Evolutionary conservation across 768 basidiomycete genomes (phyloP).

Genomic region (Hirschioporus abietinus): DNA sequence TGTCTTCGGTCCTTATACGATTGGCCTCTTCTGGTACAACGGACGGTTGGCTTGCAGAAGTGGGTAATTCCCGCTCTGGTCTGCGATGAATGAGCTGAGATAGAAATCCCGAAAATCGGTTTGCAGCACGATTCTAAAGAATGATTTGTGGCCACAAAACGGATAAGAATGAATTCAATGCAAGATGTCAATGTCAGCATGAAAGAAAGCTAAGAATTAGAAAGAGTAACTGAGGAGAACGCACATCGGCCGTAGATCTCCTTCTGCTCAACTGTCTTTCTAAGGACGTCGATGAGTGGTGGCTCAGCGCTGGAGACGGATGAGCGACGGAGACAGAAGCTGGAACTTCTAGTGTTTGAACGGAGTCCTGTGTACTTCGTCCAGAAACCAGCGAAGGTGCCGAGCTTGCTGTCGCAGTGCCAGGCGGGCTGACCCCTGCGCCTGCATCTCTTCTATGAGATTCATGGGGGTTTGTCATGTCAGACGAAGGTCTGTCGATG

Average conservation of each 20-base stretch:
- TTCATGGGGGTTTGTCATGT: not conserved
- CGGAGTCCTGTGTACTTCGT: not conserved
- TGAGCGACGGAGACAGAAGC: not conserved
- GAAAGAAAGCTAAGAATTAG: not conserved
- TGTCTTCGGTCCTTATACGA: slow-evolving; percentile 27
- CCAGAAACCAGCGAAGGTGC: not conserved
- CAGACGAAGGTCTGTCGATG: slow-evolving; percentile 16
- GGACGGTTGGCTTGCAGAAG: slow-evolving; percentile 14
- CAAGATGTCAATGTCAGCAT: not conserved
- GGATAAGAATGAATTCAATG: slow-evolving; percentile 8
- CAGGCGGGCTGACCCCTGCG: not conserved
- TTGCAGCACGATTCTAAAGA: slow-evolving; percentile 53
- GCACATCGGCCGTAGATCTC: slow-evolving; percentile 57
- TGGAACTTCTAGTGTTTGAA: not conserved
- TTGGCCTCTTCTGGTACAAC: slow-evolving; percentile 18
- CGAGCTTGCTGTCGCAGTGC: not conserved
- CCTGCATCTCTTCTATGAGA: not conserved
- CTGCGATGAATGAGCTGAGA: slow-evolving; percentile 66
- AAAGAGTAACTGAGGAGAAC: slow-evolving; percentile 20
- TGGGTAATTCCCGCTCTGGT: slow-evolving; percentile 41
- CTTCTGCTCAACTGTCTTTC: slow-evolving; percentile 30
- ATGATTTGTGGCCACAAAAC: slow-evolving; percentile 6
- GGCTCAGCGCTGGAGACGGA: slow-evolving; percentile 13
- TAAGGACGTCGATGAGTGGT: slow-evolving; percentile 15
- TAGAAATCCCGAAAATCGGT: slow-evolving; percentile 82